Base-by-base conservation (phyloP, 148 eudicot genomes). In the Silene conica region DNA sequence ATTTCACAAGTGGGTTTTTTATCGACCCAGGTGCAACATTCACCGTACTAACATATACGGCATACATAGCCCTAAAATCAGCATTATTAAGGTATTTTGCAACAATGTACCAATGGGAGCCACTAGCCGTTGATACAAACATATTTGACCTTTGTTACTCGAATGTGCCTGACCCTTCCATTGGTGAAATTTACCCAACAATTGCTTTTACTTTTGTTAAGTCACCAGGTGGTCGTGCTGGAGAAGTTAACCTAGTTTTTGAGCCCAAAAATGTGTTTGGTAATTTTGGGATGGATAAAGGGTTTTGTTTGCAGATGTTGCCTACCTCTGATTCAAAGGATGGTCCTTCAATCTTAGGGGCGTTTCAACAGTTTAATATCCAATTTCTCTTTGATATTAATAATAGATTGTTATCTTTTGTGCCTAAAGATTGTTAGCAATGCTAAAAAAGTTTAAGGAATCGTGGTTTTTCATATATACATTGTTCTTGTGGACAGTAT, bases 21-120 rank as follows among this genome's bases (percentile, higher is more conserved):
- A 66, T 66, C 21, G 69, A 66, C 69, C 50, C 52, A 41, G 19
- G 69, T 66, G 14, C 48, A n/a, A 21, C 69, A n/a, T 66, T 38
- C 19, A 66, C 69, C 6, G 6, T 66, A 8, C 21, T 66, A 41
- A 16, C 69, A 6, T 2, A 38, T n/a, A 66, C 23, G 10, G 50
- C 69, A 9, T 41, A 66, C 4, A 7, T 2, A 0, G 15, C 11
- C n/a, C 21, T 66, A 38, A 66, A 41, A 4, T 3, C n/a, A 3
- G 4, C 2, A 3, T 34, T 66, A 18, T 46, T 66, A 38, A 2
- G 18, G 0, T n/a, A 38, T 18, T 66, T 66, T 38, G 11, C 23
- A 2, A 48, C 52, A 3, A 66, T 5, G 5, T 66, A 38, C 69
- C 41, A 66, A 8, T 38, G 48, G 69, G 20, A 41, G 62, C 69